Evolutionary conservation across 2,329 filamentous ascomycete species (phyloP), one percentile per base, ranked within the genome.

Genomic region (Cordyceps militaris): DNA sequence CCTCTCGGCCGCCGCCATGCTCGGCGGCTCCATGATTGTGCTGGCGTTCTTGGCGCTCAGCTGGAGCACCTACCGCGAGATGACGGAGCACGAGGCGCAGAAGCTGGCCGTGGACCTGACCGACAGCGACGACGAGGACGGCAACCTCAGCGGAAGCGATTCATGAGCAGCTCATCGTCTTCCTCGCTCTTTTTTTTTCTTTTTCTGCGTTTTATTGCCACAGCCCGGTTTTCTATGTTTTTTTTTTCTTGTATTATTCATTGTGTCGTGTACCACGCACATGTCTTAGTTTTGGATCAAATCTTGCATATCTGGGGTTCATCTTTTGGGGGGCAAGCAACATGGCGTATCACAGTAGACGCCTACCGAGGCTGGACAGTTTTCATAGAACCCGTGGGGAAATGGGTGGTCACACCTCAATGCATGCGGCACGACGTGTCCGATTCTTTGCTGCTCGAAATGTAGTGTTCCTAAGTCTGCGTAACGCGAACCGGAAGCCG

Each of bases 1-100:
- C 0, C 77, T 96, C 21, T 88, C 86, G 53, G 74, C 79, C 4
- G 88, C 91, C 0, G 89, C 93, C 3, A 79, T 97, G 13, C 67
- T 84, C 0, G 94, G 94, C n/a, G 93, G 94, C 0, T 67, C 88
- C 28, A 78, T 97, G 65, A 99, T 99, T 66, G 88, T 96, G 59
- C 79, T 83, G 1, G 94, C 94, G 0, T 99, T 99, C 69, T 71
- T 85, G n/a, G 79, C 96, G 66, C 72, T 99, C 46, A 91, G 86
- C 66, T 97, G 86, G 84, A 94, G 91, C 63, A 97, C 93, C 0
- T 99, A 93, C 74, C 82, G 86, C 52, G 94, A 99, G 75, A 93
- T 97, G 86, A 83, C 85, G 47, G 91, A 96, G 71, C 90, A 96
- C 63, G 82, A 86, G 65, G 79, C 79, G 62, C 85, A 85, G 67